Percentiles rank a stretch among this genome's conserved stretches.
These are phyloP conservation scores for Silene conica DNA, from an alignment of 148 eudicot genomes.

Conservation along the genomic window DNA sequence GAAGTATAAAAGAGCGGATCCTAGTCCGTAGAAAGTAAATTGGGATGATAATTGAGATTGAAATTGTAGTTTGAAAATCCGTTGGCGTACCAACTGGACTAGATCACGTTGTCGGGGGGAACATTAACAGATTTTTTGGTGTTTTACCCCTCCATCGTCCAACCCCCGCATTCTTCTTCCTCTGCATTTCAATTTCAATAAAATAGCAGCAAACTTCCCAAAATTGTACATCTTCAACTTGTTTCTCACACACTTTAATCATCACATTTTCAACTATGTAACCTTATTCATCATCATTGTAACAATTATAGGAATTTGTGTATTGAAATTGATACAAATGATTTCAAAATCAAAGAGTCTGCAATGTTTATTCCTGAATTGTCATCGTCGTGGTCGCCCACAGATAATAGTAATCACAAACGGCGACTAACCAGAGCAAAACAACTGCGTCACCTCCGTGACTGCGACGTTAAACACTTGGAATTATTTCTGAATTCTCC, in stretches of 20 bases:
- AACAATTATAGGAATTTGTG: too few species aligned
- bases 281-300: too few species aligned
- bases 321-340: slow-evolving; percentile 13
- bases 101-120: slow-evolving; percentile 2
- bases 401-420: neutral
- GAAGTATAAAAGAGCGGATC: too few species aligned
- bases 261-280: neutral
- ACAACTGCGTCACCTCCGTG: slow-evolving; percentile 37
- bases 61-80: neutral
- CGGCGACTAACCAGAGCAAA: slow-evolving; percentile 36
- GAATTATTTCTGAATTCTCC: slow-evolving; percentile 19
- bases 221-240: too few species aligned
- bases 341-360: slow-evolving; percentile 7
- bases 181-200: too few species aligned
- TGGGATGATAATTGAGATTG: too few species aligned
- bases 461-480: slow-evolving; percentile 21
- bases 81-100: slow-evolving; percentile 18
- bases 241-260: neutral
- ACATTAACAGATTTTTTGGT: neutral
- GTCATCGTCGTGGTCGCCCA: slow-evolving; percentile 22
- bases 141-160: too few species aligned
- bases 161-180: too few species aligned
- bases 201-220: too few species aligned
- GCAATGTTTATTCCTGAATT: slow-evolving; percentile 45
- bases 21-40: too few species aligned